Base-by-base conservation (phyloP, 345 rosid genomes). In the Garcia nutans region DNA sequence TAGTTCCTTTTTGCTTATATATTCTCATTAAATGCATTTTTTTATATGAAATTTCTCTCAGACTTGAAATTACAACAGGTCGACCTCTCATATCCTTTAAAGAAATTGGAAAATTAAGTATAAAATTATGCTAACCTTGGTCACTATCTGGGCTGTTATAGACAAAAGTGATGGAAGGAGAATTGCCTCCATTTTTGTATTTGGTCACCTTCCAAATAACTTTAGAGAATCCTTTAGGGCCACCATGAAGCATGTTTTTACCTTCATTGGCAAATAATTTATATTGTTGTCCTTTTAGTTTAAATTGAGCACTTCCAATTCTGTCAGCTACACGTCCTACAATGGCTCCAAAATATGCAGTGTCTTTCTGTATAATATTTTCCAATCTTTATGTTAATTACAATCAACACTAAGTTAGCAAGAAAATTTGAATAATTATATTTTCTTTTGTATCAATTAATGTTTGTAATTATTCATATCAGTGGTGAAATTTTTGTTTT, bases 321-420 rank as follows among this genome's bases (percentile, higher is more conserved):
- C 97, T 83, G 76, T 91, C 91, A 13, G 97, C 98, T 33, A 93
- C 87, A 20, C 98, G 86, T 22, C 99, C 98, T 66, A 93, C 93
- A n/a, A 87, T 83, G 42, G 96, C 79, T 47, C 96, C 99, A 55
- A 95, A 78, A 75, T 89, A 87, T 3, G 86, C 52, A 22, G 84
- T 71, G 77, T 87, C 93, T 9, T 86, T 90, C 99, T 95, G 85
- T 11, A 47, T 3, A 47, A 9, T 47, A 47, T 8, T 47, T 47
- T 47, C 13, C 13, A 47, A 47, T 47, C 12, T 11, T 11, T 47
- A 1, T 9, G 50, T 47, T 47, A 47, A 47, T 47, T 10, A 10
- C 50, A 47, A 47, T 47, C 5, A 37, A 37, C 5, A 37, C 41
- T 5, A 4, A 37, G 5, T 37, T 37, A 37, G 6, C 41, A 37